These are phyloP conservation scores for Podila epigama DNA, from an alignment of 192 early-diverging fungal genomes.

Conservation along the genomic window DNA sequence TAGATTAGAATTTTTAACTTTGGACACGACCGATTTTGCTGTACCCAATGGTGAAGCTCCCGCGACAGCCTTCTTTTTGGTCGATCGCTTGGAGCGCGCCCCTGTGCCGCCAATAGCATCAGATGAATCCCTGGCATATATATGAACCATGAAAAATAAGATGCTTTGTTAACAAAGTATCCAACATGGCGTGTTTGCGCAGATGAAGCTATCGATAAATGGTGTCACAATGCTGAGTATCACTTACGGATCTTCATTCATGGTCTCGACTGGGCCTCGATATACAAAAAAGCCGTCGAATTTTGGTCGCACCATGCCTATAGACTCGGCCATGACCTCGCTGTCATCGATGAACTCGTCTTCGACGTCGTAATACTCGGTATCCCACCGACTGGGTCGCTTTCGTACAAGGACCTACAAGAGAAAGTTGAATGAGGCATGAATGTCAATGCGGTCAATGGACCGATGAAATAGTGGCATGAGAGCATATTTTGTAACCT, in stretches of 20 bases:
- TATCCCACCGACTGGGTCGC: constrained; percentile 38
- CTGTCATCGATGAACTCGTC: constrained; percentile 71
- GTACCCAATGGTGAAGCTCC: constrained; percentile 24
- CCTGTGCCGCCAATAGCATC: constrained; percentile 12
- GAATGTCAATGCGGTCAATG: not conserved
- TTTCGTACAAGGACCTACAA: constrained; percentile 4
- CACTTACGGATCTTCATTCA: constrained; percentile 42
- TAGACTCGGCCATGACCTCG: constrained; percentile 53
- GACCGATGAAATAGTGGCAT: no score
- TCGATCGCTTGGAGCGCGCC: constrained; percentile 3
- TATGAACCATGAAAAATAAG: no score
- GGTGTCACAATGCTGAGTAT: not conserved
- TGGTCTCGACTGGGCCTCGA: constrained; percentile 51
- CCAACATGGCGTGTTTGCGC: not conserved
- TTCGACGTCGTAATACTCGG: constrained; percentile 58
- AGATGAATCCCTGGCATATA: constrained; percentile 27
- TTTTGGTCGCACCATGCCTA: constrained; percentile 47
- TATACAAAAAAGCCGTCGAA: constrained; percentile 61
- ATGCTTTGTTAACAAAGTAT: no score
- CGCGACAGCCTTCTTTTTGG: constrained; percentile 16
- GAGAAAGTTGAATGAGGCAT: not conserved
- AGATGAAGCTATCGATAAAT: not conserved
- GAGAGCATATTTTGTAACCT: no score
- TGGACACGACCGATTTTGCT: constrained; percentile 1
- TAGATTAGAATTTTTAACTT: constrained; percentile 17